Evolutionary conservation across 306 rosid genomes (phyloP), one percentile per base, ranked within the genome.

Genomic region (Quercus gilva): DNA sequence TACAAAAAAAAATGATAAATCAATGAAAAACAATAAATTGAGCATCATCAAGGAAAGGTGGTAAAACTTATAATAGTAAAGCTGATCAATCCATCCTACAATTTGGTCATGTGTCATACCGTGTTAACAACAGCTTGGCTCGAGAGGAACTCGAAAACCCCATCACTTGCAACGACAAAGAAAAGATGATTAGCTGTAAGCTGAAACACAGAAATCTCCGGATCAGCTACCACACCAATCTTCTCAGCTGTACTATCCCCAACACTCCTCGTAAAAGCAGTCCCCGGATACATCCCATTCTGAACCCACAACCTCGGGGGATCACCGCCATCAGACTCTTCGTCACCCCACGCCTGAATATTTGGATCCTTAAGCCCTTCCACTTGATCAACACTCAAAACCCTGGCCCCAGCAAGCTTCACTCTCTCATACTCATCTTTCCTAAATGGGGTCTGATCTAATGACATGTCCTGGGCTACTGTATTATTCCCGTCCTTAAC

Each of bases 221-320:
- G 99, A 80, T 82, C 84, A 41, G 98, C 96, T 75, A 86, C 86
- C 33, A 91, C 99, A 74, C 99, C 99, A 71, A 96, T 96, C 58
- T 85, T 87, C 89, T 96, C 98, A 2, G 91, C 99, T 74, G 92
- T 76, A 74, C 85, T 82, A 86, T 96, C 99, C 55, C 99, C 99
- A 3, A 96, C 91, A 55, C 99, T 96, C 93, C 99, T 92, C 6
- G 99, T 93, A 80, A 96, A 96, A 1, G 99, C 99, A 75, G 98
- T 91, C 51, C 99, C 99, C 26, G 99, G 99, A 84, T 80, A 87
- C 92, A 84, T 87, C 17, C 86, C 97, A 78, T 88, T 68, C 49
- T 79, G 97, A 81, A 93, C 84, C 99, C 99, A 96, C 88, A 96
- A 82, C 83, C 99, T 89, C 2, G 99, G 99, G 64, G 99, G 98